These are phyloP conservation scores for Chamaecrista fasciculata DNA, from an alignment of 306 rosid species.

Conservation along the genomic window DNA sequence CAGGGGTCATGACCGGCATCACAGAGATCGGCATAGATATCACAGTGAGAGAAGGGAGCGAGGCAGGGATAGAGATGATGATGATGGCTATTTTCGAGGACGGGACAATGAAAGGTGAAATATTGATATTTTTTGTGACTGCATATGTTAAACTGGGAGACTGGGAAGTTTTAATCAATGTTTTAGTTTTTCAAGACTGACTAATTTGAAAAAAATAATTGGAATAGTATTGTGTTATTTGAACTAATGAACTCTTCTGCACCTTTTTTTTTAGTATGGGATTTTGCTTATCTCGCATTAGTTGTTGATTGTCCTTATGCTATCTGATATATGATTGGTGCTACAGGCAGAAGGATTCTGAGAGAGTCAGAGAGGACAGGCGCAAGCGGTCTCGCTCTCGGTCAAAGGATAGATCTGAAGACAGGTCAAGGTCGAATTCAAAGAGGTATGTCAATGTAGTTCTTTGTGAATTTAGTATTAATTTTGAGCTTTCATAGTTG, in stretches of 20 bases:
- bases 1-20: constrained; percentile 40
- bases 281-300: background rate
- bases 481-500: background rate
- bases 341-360: constrained; percentile 47
- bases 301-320: background rate
- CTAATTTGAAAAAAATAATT: too few relatives aligned
- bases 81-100: constrained; percentile 40
- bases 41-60: constrained; percentile 57
- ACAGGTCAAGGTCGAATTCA: constrained; percentile 40
- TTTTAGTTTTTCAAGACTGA: background rate
- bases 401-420: constrained; percentile 54
- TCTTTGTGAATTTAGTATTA: background rate
- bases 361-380: constrained; percentile 53
- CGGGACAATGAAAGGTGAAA: constrained; percentile 58
- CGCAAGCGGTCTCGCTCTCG: constrained; percentile 49
- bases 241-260: background rate
- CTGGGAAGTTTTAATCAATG: background rate
- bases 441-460: background rate
- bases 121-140: background rate
- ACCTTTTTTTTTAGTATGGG: background rate
- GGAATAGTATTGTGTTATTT: background rate
- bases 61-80: constrained; percentile 48
- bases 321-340: background rate
- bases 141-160: background rate
- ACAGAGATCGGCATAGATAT: constrained; percentile 41